phyloP scores from a whole-genome alignment of 2,329 filamentous ascomycete species.

The Monilinia polystroma region DNA sequence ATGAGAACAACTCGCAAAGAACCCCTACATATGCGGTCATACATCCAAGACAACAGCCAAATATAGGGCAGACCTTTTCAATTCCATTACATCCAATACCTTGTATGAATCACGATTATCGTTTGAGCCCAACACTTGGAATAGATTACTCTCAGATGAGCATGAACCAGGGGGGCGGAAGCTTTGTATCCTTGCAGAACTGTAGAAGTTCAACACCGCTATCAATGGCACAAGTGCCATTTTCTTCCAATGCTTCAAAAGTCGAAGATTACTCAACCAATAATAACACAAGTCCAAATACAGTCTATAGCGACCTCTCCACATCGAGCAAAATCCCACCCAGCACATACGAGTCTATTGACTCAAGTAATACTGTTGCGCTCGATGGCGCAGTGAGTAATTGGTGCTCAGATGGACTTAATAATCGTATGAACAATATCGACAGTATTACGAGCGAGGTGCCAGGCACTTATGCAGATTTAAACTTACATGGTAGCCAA shows the following conservation, averaged over 20 bases:
- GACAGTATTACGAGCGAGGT: neutral
- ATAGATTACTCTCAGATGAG: constrained; percentile 31
- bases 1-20: constrained; percentile 22
- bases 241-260: constrained; percentile 15
- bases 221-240: constrained; percentile 25
- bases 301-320: constrained; percentile 27
- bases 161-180: constrained; percentile 27
- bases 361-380: neutral
- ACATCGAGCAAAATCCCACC: neutral
- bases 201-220: constrained; percentile 23
- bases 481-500: constrained; percentile 27
- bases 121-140: constrained; percentile 30
- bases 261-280: constrained; percentile 22
- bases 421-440: neutral
- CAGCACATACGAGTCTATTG: neutral
- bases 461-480: constrained; percentile 23
- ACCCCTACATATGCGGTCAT: constrained; percentile 23
- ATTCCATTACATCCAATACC: constrained; percentile 27
- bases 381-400: constrained; percentile 7
- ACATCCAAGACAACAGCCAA: constrained; percentile 25
- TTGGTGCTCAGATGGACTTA: constrained; percentile 25
- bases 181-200: constrained; percentile 30
- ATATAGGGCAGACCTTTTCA: constrained; percentile 18
- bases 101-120: constrained; percentile 19
- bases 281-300: constrained; percentile 26